Evolutionary conservation across 768 basidiomycete genomes (phyloP), one percentile per base, ranked within the genome.

Genomic region (Boletus pseudo-olivaceus): DNA sequence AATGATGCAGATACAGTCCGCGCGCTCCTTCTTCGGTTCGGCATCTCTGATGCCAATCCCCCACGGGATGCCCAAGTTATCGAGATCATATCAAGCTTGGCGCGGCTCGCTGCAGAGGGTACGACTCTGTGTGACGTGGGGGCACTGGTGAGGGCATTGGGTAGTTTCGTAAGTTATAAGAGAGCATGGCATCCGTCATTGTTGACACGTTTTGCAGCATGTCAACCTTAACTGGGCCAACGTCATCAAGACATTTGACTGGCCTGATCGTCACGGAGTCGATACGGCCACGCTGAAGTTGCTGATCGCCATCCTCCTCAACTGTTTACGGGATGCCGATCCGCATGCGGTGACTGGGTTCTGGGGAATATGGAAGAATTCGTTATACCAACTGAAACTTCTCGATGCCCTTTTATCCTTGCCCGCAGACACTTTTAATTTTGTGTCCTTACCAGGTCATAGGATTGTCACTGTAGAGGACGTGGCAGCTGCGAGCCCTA

Each of bases 231-330:
- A 90, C 63, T 96, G 93, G 91, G 78, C 91, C 32, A 82, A 76
- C 53, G 83, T 93, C 57, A 85, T 98, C 66, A 83, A 84, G 58
- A 82, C 88, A 4, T 96, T 96, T 64, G 96, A 98, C 76, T 80
- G 84, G 71, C 78, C 87, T 7, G 86, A 90, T 67, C 83, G 92
- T 43, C 83, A 85, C 56, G 88, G 89, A 7, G 89, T 93, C 14
- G 93, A 96, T 67, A 94, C 91, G 3, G 86, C 90, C 32, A 92
- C 91, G 0, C 72, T 98, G 60, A 93, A 95, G 63, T 80, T 97
- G 47, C 73, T 98, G 62, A 90, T 96, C 47, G 87, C 91, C 55
- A 85, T 98, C 51, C 83, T 98, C 20, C 77, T 89, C 52, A 88
- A 91, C 60, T 84, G 87, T 17, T 87, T 92, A 43, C 84, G 88